Conservation (phyloP, 2,329 filamentous ascomycete species). For the Diatrype stigma region DNA sequence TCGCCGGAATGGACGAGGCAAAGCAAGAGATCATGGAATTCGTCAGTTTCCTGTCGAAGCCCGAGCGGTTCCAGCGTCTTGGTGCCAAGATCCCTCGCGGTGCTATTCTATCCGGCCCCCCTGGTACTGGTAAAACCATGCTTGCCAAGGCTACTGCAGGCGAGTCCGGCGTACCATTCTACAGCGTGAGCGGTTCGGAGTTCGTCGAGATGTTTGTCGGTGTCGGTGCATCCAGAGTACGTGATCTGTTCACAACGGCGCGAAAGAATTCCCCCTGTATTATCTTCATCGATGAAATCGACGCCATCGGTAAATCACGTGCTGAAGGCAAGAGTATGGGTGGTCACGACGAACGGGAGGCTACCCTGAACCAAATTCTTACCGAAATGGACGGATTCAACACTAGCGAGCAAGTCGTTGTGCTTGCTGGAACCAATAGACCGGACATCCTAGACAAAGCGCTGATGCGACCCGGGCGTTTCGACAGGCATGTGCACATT, state of each 20-base stretch:
- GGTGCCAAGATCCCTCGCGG: constrained; percentile 97
- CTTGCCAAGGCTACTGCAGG: constrained; percentile 96
- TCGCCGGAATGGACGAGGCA: constrained; percentile 96
- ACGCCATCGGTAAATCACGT: constrained; percentile 91
- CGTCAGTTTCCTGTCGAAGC: constrained; percentile 92
- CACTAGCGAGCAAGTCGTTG: constrained; percentile 91
- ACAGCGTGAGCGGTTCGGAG: constrained; percentile 95
- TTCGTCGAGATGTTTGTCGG: constrained; percentile 99
- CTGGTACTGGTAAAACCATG: constrained; percentile 96
- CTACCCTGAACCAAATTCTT: constrained; percentile 94
- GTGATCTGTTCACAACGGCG: constrained; percentile 90
- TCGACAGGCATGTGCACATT: constrained; percentile 93
- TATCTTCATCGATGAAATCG: constrained; percentile 99
- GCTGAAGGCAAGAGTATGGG: constrained; percentile 72
- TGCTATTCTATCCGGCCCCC: constrained; percentile 93
- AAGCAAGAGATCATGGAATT: constrained; percentile 99
- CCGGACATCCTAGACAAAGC: constrained; percentile 93
- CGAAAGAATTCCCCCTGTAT: constrained; percentile 97
- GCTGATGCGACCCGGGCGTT: constrained; percentile 92
- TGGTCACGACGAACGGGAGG: constrained; percentile 95
- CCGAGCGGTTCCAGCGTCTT: constrained; percentile 85
- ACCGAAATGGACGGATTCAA: constrained; percentile 99
- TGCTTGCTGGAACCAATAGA: constrained; percentile 93
- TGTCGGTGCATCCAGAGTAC: constrained; percentile 91
- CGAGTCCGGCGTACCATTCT: constrained; percentile 96